Conservation (phyloP, 441 rosid genomes). For the Corymbia calophylla region DNA sequence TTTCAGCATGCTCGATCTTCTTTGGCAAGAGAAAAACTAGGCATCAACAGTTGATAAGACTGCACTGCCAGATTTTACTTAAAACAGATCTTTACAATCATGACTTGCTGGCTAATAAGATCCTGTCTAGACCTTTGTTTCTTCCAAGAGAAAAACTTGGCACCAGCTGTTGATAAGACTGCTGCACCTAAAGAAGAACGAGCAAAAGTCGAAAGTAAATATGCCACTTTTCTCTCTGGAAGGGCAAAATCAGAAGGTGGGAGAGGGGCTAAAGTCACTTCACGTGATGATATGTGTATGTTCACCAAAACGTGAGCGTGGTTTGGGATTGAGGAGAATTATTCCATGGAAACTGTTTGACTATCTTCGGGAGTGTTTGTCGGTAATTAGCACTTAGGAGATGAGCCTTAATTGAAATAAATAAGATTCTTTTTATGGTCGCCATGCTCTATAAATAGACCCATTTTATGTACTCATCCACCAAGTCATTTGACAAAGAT, state of each 20-base stretch:
- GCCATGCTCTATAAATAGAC: neutral
- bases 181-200: neutral
- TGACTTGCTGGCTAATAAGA: neutral
- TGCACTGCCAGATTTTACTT: neutral
- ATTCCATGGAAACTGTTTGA: neutral
- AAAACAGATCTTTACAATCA: neutral
- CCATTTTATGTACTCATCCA: neutral
- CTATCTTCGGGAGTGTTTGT: neutral
- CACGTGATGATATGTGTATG: neutral
- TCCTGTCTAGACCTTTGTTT: neutral
- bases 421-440: too few relatives aligned
- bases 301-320: neutral
- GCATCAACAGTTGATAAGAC: neutral
- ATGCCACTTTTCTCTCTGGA: neutral
- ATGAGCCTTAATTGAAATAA: neutral
- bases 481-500: neutral
- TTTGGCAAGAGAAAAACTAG: neutral
- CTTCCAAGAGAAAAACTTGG: neutral
- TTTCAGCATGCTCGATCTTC: neutral
- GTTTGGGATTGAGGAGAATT: neutral
- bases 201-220: neutral
- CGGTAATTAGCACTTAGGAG: neutral
- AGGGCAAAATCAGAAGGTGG: neutral
- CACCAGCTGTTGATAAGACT: neutral
- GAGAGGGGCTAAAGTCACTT: neutral